Base-by-base conservation (phyloP, 2,329 filamentous ascomycete species). In the Neonectria magnoliae region DNA sequence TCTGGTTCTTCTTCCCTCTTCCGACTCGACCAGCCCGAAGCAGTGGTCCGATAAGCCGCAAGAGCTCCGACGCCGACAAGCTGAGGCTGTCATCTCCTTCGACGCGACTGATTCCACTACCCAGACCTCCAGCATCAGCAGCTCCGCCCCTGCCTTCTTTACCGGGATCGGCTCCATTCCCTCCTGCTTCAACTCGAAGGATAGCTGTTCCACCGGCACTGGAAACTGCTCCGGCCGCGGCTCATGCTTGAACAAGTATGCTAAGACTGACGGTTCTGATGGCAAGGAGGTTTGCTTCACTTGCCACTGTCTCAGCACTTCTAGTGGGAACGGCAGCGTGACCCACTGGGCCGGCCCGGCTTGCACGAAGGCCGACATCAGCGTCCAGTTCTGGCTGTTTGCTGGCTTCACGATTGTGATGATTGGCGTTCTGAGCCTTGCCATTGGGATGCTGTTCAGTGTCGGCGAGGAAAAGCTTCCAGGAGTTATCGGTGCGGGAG, bases 401-500 rank as follows among this genome's bases (percentile, higher is more conserved):
- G 87, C 88, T 13, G 89, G 90, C 8, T 91, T 96, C 72, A 90
- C 88, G 4, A 81, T 98, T 52, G 80, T 89, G 41, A 83, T 97
- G 67, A 81, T 96, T 1, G 86, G 88, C 51, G 80, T 92, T 41
- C 81, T 97, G 29, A 85, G 84, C 41, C 90, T 91, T 76, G 89
- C 88, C 11, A 90, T 98, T 71, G 89, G 90, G 6, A 83, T 97
- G 84, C 79, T 99, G 58, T 96, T 91, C 79, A 90, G 84, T 67
- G 92, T 98, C 74, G 96, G 95, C 36, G 88, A 92, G 77, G 90
- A 97, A 82, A 91, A 94, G 80, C 84, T 98, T 68, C 96, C 96
- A 0, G 94, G 94, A 72, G 95, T 99, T 9, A 94, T 99, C 78
- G 93, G 94, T n/a, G 96, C 96, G 52, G 96, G 96, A 68, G 95